These are phyloP conservation scores for Cercospora beticola DNA, from an alignment of 2,329 filamentous ascomycete species.

Conservation along the genomic window DNA sequence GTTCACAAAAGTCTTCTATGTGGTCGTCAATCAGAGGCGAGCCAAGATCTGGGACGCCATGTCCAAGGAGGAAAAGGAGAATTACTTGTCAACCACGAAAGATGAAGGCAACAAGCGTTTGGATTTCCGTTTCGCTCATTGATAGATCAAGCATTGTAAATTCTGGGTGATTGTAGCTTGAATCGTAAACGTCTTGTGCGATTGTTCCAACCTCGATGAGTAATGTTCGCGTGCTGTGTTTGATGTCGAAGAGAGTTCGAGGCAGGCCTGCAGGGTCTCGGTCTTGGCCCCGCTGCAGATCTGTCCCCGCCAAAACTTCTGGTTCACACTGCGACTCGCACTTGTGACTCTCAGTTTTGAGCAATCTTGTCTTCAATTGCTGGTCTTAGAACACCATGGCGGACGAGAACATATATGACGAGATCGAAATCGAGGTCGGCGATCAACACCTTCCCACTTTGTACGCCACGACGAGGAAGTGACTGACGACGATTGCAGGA, in stretches of 20 bases:
- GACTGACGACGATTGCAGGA: slow-evolving; percentile 51
- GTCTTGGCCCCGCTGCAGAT: neutral
- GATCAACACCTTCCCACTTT: neutral
- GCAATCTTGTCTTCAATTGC: neutral
- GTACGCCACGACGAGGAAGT: neutral
- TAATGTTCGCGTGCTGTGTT: neutral
- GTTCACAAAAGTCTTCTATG: slow-evolving; percentile 55
- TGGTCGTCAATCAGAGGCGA: slow-evolving; percentile 48
- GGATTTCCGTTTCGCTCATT: slow-evolving; percentile 42
- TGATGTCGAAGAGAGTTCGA: neutral
- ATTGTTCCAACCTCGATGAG: neutral
- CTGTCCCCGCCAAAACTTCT: neutral
- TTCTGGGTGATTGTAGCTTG: neutral
- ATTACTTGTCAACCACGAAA: slow-evolving; percentile 48
- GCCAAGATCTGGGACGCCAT: slow-evolving; percentile 50
- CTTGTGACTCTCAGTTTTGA: neutral
- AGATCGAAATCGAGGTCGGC: slow-evolving; percentile 82
- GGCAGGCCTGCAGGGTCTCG: neutral
- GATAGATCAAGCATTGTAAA: neutral
- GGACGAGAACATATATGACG: slow-evolving; percentile 72
- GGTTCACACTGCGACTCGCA: neutral
- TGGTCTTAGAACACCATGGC: slow-evolving; percentile 19
- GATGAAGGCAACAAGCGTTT: slow-evolving; percentile 45
- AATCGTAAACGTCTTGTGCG: neutral
- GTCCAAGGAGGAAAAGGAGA: slow-evolving; percentile 49